These are phyloP conservation scores for Coemansia sp. DNA, from an alignment of 192 early-diverging fungal genomes.

Conservation along the genomic window DNA sequence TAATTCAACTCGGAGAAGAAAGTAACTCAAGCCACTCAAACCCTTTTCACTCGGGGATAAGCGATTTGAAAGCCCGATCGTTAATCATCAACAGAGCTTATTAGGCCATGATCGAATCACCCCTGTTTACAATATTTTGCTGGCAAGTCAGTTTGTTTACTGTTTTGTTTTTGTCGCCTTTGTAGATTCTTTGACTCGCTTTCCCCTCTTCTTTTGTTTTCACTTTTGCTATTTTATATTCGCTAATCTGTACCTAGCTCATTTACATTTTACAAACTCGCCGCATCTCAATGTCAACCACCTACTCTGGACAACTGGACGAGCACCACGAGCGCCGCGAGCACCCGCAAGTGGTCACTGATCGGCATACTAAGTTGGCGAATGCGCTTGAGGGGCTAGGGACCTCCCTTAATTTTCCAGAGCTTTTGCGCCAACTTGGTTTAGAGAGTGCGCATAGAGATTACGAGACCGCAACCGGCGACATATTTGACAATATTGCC, in stretches of 20 bases:
- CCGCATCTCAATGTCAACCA: neutral
- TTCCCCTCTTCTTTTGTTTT: neutral
- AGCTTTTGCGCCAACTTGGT: neutral
- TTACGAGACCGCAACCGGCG: neutral
- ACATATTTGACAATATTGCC: neutral
- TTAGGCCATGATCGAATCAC: neutral
- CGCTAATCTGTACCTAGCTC: neutral
- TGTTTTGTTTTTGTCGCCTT: neutral
- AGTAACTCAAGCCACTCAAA: too few relatives aligned
- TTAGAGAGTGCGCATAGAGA: neutral
- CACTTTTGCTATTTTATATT: neutral
- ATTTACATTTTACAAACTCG: neutral
- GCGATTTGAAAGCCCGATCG: neutral
- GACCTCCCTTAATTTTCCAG: neutral
- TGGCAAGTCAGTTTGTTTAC: neutral
- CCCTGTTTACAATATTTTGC: neutral
- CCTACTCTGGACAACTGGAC: neutral
- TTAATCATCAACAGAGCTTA: neutral
- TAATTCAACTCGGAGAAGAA: too few relatives aligned
- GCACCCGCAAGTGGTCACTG: neutral
- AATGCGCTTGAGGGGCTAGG: neutral
- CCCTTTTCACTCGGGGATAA: too few relatives aligned
- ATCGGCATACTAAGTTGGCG: neutral
- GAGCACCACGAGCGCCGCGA: neutral
- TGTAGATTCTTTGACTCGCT: neutral